Evolutionary conservation across 75 land plant genomes (phyloP).

Genomic region (Pinus albicaulis): DNA sequence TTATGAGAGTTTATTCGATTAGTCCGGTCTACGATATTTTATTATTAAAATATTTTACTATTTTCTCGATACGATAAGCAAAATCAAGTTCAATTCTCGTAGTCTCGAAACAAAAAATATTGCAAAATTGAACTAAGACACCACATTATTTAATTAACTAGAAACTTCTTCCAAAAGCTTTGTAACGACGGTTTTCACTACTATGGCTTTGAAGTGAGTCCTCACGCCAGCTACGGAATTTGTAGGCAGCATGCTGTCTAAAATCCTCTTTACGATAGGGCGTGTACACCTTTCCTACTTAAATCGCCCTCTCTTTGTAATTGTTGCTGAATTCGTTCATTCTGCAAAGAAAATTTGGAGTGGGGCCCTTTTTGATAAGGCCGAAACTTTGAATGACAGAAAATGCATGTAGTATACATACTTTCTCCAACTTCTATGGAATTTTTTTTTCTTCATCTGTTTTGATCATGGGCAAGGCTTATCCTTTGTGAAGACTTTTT

Average conservation of each 20-base stretch:
- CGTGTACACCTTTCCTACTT: background rate
- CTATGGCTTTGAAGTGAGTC: conserved; percentile 13
- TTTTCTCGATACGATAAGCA: too few relatives aligned
- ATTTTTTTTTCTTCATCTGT: background rate
- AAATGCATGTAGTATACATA: too few relatives aligned
- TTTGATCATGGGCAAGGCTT: too few relatives aligned
- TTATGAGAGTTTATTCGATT: too few relatives aligned
- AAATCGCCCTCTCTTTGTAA: background rate
- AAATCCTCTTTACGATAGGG: background rate
- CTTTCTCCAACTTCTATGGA: background rate
- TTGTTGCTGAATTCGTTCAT: background rate
- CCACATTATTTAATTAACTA: background rate
- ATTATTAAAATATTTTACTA: too few relatives aligned
- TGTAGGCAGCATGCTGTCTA: conserved; percentile 21
- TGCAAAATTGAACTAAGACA: too few relatives aligned
- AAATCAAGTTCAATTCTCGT: too few relatives aligned
- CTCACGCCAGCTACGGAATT: conserved; percentile 4
- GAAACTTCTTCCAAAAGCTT: conserved; percentile 54
- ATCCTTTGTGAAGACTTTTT: background rate
- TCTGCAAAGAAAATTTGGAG: background rate
- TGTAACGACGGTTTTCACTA: conserved; percentile 48
- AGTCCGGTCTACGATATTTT: too few relatives aligned
- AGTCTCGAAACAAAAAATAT: too few relatives aligned
- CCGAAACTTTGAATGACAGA: background rate
- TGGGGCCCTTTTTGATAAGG: background rate